These are phyloP conservation scores for Candida odintsovae DNA, from an alignment of 805 yeast genomes.

Conservation along the genomic window DNA sequence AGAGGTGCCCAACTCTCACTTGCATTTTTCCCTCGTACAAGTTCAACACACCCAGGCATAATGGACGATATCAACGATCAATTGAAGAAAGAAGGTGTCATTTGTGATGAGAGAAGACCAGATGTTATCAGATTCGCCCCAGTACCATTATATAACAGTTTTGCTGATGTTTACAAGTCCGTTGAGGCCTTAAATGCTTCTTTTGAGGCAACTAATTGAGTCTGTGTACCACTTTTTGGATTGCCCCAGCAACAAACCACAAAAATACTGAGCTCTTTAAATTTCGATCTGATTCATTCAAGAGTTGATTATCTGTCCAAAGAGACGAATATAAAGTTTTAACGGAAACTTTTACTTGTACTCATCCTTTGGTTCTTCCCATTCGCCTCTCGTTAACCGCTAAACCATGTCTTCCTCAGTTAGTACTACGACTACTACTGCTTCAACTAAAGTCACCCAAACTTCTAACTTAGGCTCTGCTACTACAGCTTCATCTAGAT, in stretches of 20 bases:
- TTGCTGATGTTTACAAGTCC: slow-evolving; percentile 51
- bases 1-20: slow-evolving; percentile 84
- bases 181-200: slow-evolving; percentile 37
- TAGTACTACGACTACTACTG: too few species aligned
- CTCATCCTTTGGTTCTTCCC: background rate
- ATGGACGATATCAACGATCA: slow-evolving; percentile 57
- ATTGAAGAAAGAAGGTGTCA: slow-evolving; percentile 51
- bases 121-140: slow-evolving; percentile 91
- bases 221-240: background rate
- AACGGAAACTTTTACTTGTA: background rate
- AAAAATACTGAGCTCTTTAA: background rate
- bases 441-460: too few species aligned
- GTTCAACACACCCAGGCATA: slow-evolving; percentile 30
- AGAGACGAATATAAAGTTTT: background rate
- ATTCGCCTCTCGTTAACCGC: background rate
- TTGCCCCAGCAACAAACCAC: background rate
- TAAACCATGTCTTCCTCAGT: background rate
- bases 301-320: background rate
- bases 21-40: slow-evolving; percentile 49
- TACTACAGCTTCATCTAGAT: background rate
- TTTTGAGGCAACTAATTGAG: background rate
- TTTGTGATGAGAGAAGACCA: slow-evolving; percentile 88
- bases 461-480: too few species aligned
- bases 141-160: slow-evolving; percentile 74
- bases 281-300: background rate